A percentile compares a stretch with the other conserved stretches of the same genome.
Evolutionary conservation across 2,329 filamentous ascomycete species (phyloP).

Genomic region (Hymenoscyphus albidus): DNA sequence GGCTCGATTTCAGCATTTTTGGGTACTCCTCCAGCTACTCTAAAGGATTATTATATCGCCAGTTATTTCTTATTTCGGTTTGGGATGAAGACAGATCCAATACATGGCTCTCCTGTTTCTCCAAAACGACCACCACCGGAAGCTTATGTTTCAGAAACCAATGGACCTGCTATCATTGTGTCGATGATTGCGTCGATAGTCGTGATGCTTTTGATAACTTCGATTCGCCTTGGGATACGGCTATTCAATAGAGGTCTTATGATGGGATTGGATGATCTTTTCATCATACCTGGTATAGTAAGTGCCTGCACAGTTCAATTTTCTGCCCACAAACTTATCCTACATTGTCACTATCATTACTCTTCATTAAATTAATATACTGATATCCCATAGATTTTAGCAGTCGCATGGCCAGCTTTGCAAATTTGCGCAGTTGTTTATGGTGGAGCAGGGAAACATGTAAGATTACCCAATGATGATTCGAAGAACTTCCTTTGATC

Average conservation of each 20-base stretch:
- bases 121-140: background rate
- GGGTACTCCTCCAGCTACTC: background rate
- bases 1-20: conserved; percentile 1
- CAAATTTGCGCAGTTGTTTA: background rate
- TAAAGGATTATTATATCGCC: conserved; percentile 2
- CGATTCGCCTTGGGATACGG: background rate
- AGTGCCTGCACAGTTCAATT: background rate
- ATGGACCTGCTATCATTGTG: background rate
- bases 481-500: background rate
- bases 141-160: background rate
- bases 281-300: background rate
- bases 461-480: background rate
- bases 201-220: background rate
- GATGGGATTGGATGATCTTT: background rate
- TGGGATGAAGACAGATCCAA: background rate
- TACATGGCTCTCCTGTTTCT: background rate
- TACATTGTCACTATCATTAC: background rate
- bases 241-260: background rate
- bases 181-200: background rate
- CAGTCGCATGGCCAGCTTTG: background rate
- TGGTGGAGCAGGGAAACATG: background rate
- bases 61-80: background rate
- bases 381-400: background rate
- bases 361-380: background rate
- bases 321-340: background rate